phyloP scores from a whole-genome alignment of 495 filamentous ascomycete genomes.

The Chaetomium cochliodes region DNA sequence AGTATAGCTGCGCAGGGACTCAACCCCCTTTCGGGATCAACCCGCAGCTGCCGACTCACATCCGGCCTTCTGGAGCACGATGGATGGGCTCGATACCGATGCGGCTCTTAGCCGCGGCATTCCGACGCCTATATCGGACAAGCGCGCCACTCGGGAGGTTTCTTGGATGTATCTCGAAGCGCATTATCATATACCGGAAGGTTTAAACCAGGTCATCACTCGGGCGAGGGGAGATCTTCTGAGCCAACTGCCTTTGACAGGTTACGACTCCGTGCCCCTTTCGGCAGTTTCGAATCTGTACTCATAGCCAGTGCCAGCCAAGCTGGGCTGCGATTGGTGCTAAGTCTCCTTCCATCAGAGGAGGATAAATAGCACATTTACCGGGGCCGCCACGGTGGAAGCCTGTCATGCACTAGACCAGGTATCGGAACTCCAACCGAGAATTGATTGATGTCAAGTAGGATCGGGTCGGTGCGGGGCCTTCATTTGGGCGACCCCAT shows the following conservation, averaged over 20 bases:
- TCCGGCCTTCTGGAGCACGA: too few species aligned
- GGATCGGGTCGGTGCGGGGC: not conserved
- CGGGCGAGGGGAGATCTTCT: slow-evolving; percentile 11
- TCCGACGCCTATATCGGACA: too few species aligned
- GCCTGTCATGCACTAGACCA: not conserved
- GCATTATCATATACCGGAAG: not conserved
- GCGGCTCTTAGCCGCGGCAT: too few species aligned
- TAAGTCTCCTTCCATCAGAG: not conserved
- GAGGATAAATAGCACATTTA: not conserved
- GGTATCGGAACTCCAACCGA: not conserved
- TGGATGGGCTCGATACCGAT: too few species aligned
- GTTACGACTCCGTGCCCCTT: not conserved
- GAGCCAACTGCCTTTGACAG: too few species aligned
- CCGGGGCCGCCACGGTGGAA: not conserved
- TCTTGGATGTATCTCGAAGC: too few species aligned
- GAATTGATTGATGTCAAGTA: not conserved
- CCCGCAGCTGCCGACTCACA: too few species aligned
- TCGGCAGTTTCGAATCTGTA: slow-evolving; percentile 18
- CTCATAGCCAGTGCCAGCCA: slow-evolving; percentile 14
- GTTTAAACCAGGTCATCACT: slow-evolving; percentile 6
- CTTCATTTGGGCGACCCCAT: not conserved
- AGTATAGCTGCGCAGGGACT: too few species aligned
- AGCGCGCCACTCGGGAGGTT: too few species aligned
- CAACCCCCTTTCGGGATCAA: too few species aligned
- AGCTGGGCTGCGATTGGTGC: not conserved